Evolutionary conservation across 805 yeast genomes (phyloP).

Genomic region (Ogataea minuta): DNA sequence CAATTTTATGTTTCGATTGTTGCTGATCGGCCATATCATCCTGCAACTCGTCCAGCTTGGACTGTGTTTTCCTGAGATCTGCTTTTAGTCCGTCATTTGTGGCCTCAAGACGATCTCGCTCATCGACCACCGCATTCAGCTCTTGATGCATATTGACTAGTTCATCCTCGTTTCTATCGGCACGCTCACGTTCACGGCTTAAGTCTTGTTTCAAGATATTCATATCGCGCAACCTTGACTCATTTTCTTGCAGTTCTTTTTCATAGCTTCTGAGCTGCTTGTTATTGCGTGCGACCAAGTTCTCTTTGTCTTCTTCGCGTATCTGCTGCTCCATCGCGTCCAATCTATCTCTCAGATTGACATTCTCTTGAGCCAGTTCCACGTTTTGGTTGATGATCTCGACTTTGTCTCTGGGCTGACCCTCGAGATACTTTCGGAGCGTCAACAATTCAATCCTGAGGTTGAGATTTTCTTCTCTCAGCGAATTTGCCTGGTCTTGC

Average conservation of each 20-base stretch:
- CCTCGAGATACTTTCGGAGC: constrained; percentile 37
- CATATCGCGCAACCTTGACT: constrained; percentile 10
- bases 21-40: constrained; percentile 10
- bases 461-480: constrained; percentile 43
- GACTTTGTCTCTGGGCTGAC: constrained; percentile 42
- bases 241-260: constrained; percentile 7
- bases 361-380: constrained; percentile 32
- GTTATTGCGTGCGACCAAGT: constrained; percentile 4
- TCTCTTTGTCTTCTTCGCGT: constrained; percentile 13
- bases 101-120: constrained; percentile 18
- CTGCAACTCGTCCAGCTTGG: constrained; percentile 7
- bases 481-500: constrained; percentile 24
- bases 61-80: constrained; percentile 5
- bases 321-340: constrained; percentile 1
- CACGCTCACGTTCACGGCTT: constrained; percentile 8
- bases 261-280: constrained; percentile 11
- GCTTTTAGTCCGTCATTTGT: constrained; percentile 11
- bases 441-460: constrained; percentile 43
- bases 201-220: constrained; percentile 12
- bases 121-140: constrained; percentile 8
- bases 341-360: constrained; percentile 11
- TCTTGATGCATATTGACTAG: constrained; percentile 16
- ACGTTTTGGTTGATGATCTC: constrained; percentile 39
- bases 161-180: constrained; percentile 12
- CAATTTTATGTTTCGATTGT: constrained; percentile 11